Evolutionary conservation across 2,329 filamentous ascomycete genomes (phyloP).

Genomic region (Nigrospora oryzae): DNA sequence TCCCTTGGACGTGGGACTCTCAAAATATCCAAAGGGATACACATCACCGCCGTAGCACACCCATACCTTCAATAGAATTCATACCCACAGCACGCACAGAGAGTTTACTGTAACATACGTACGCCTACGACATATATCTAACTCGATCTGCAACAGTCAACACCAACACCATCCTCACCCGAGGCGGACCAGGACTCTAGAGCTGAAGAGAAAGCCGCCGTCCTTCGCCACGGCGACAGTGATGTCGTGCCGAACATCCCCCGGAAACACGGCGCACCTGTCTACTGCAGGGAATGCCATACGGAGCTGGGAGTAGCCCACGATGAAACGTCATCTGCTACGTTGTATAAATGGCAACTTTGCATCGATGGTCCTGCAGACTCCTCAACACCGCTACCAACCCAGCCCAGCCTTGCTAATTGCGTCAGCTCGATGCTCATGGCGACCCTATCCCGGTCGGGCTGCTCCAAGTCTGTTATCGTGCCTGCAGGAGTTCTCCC

Average conservation of each 20-base stretch:
- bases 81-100: too few species aligned
- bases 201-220: not conserved
- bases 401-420: slow-evolving; percentile 31
- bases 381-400: slow-evolving; percentile 4
- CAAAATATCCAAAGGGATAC: slow-evolving; percentile 22
- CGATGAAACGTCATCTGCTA: slow-evolving; percentile 33
- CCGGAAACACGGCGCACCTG: slow-evolving; percentile 3
- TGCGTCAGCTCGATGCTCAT: slow-evolving; percentile 45
- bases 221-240: not conserved
- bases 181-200: not conserved
- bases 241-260: not conserved
- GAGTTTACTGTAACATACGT: too few species aligned
- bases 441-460: slow-evolving; percentile 46
- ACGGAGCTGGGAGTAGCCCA: slow-evolving; percentile 39
- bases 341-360: slow-evolving; percentile 51
- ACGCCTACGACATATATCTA: too few species aligned
- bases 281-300: slow-evolving; percentile 37
- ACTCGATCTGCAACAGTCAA: too few species aligned
- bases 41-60: too few species aligned
- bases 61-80: too few species aligned
- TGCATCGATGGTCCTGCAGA: slow-evolving; percentile 24
- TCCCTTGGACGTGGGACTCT: slow-evolving; percentile 37
- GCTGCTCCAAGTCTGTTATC: slow-evolving; percentile 47
- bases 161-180: too few species aligned
- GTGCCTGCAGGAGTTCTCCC: slow-evolving; percentile 23